Percentiles rank a stretch among this genome's conserved stretches.
phyloP scores from a whole-genome alignment of 371 early-diverging fungal species.

The Mucor irregularis region DNA sequence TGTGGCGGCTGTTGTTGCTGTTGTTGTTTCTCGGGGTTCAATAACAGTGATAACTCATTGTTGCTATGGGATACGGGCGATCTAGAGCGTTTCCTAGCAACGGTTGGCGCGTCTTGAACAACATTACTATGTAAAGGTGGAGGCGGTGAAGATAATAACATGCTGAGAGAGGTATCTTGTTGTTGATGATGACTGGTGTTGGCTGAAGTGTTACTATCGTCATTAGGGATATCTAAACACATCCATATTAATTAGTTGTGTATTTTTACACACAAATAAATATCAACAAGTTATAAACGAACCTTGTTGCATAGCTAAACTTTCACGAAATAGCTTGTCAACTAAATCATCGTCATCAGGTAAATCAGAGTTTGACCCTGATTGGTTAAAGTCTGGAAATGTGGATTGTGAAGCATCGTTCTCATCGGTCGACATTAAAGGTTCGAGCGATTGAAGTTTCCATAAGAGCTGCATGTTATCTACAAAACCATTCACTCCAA shows the following conservation, averaged over 20 bases:
- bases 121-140: background rate
- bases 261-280: background rate
- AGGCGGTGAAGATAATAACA: conserved; percentile 20
- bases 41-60: too few relatives aligned
- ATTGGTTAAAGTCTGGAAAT: conserved; percentile 30
- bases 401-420: conserved; percentile 11
- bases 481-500: conserved; percentile 26
- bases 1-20: too few relatives aligned
- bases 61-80: too few relatives aligned
- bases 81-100: background rate
- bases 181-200: too few relatives aligned
- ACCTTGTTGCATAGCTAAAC: conserved; percentile 26
- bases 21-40: too few relatives aligned
- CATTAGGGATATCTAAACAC: background rate
- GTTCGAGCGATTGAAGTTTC: conserved; percentile 27
- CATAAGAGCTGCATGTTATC: conserved; percentile 27
- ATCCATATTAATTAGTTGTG: background rate
- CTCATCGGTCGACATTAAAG: conserved; percentile 20
- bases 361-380: conserved; percentile 32
- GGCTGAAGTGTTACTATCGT: too few relatives aligned
- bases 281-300: background rate
- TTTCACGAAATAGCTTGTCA: conserved; percentile 38
- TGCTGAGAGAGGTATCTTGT: conserved; percentile 3
- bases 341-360: conserved; percentile 37
- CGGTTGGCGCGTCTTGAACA: background rate